Conservation (phyloP, 108 stramenopile genomes). For the Fragilariopsis cylindrus region DNA sequence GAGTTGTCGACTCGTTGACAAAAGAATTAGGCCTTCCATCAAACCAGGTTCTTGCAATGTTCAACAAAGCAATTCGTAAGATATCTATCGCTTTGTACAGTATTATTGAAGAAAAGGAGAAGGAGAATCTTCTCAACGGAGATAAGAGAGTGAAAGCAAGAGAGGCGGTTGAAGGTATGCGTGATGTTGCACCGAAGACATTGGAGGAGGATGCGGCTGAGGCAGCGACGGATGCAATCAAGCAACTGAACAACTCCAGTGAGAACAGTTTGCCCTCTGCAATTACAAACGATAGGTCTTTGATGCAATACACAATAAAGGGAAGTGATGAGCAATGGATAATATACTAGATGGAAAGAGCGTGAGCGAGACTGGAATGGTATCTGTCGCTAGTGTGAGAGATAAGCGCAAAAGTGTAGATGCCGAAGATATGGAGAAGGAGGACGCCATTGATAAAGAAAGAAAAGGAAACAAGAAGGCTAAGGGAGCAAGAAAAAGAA, state of each 20-base stretch:
- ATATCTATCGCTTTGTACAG: constrained; percentile 76
- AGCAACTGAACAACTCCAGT: constrained; percentile 45
- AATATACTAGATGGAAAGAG: constrained; percentile 71
- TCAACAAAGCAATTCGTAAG: constrained; percentile 95
- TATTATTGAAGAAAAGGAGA: constrained; percentile 78
- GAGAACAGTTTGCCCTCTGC: constrained; percentile 41
- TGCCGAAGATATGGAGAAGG: constrained; percentile 49
- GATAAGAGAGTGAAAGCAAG: constrained; percentile 60
- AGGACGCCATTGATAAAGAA: constrained; percentile 31
- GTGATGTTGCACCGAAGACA: constrained; percentile 67
- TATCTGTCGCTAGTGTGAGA: constrained; percentile 43
- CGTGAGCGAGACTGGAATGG: constrained; percentile 33
- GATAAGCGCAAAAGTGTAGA: constrained; percentile 56
- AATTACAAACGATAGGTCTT: constrained; percentile 67
- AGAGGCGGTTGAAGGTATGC: constrained; percentile 49
- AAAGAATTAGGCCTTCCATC: constrained; percentile 85
- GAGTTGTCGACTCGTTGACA: constrained; percentile 76
- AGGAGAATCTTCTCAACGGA: constrained; percentile 59
- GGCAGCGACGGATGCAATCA: constrained; percentile 56
- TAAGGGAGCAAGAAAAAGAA: constrained; percentile 16
- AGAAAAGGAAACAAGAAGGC: constrained; percentile 38
- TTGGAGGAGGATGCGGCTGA: constrained; percentile 83
- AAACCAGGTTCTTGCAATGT: constrained; percentile 94
- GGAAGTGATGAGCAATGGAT: constrained; percentile 82
- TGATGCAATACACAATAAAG: constrained; percentile 85